Evolutionary conservation across 108 stramenopile species (phyloP), one percentile per base, ranked within the genome.

Genomic region (Nitzschia sp.): DNA sequence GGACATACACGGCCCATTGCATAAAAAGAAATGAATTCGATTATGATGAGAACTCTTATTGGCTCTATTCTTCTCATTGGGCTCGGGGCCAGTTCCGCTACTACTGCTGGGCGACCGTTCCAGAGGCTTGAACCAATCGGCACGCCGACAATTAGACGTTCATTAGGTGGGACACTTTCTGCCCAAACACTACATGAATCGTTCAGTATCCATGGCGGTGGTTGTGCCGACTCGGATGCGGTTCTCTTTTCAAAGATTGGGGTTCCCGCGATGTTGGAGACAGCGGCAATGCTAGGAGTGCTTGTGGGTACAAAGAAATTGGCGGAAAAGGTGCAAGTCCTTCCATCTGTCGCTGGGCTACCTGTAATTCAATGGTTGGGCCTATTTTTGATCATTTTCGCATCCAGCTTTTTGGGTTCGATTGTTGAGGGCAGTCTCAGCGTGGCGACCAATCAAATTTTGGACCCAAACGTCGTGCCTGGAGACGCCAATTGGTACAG

Each of bases 401-500:
- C 49, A 1, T 82, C 81, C 8, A 68, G 76, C 11, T 31, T 70
- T 34, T 60, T 81, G 46, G 82, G 81, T 26, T 54, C 74, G 18
- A 4, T 83, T 15, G 57, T 86, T 24, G 81, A 71, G 3, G 81
- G 57, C 23, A 75, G 81, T 26, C 29, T 82, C 29, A 70, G 75
- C 32, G 83, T 75, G 11, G 86, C 86, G n/a, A 68, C 74, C 30
- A 74, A 69, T 25, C 86, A 88, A 72, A 54, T 74, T 19, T 35
- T 87, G 29, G 64, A 74, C 27, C 83, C 86, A 2, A 77, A 73
- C 28, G 48, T 45, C 15, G 65, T 76, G 23, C 81, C 80, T 3
- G 79, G 76, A 24, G 78, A 86, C 64, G 49, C 72, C 3, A 66
- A 72, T 55, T 90, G 89, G 89, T 90, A 90, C 61, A 30, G 45